These are phyloP conservation scores for Puccinia triticina DNA, from an alignment of 1,284 basidiomycete species.

Conservation along the genomic window DNA sequence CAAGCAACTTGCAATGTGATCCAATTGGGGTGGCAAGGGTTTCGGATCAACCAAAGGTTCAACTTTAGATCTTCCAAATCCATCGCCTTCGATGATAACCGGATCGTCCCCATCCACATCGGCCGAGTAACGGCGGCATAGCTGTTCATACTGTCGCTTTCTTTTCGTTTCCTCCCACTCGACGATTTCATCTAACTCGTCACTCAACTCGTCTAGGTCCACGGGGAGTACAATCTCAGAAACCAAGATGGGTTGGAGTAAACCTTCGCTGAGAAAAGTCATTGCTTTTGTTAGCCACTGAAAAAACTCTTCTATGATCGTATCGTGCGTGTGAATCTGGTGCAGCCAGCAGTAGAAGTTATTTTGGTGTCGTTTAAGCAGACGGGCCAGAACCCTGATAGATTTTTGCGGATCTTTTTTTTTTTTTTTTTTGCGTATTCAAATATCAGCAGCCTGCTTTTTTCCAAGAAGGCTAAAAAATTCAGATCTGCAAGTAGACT, in stretches of 20 bases:
- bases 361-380: conserved; percentile 42
- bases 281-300: conserved; percentile 53
- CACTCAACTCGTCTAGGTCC: conserved; percentile 36
- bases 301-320: conserved; percentile 55
- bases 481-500: not conserved
- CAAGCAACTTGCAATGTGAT: conserved; percentile 39
- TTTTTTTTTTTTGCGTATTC: conserved; percentile 51
- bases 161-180: conserved; percentile 42
- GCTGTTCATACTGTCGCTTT: conserved; percentile 46
- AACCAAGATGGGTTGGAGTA: conserved; percentile 46
- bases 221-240: conserved; percentile 49
- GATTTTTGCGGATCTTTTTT: conserved; percentile 51
- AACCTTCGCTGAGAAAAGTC: conserved; percentile 47
- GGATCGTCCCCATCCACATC: conserved; percentile 55
- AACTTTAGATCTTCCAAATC: conserved; percentile 51
- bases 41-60: conserved; percentile 48
- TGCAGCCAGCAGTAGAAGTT: conserved; percentile 45
- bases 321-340: conserved; percentile 50
- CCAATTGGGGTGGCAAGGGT: conserved; percentile 36
- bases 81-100: conserved; percentile 55
- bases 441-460: conserved; percentile 31
- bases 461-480: not conserved
- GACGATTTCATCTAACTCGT: conserved; percentile 44
- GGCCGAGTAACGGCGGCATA: conserved; percentile 50
- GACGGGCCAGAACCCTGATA: conserved; percentile 41